A percentile compares a stretch with the other conserved stretches of the same genome.
phyloP scores from a whole-genome alignment of 2,329 filamentous ascomycete species.

The Pestalotiopsis sp. region DNA sequence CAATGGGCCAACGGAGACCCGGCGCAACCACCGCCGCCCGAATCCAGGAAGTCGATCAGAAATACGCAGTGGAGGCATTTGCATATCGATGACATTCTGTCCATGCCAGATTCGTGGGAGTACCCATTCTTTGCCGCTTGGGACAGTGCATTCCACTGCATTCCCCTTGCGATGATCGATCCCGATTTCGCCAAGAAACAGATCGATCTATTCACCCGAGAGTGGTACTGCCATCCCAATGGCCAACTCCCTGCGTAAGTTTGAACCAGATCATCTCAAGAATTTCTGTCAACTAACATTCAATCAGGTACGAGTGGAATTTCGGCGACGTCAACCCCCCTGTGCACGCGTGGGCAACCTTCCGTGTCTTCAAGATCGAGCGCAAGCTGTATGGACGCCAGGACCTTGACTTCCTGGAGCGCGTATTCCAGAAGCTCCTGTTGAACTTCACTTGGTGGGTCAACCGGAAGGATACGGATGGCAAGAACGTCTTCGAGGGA shows the following conservation, averaged over 20 bases:
- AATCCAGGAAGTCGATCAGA: constrained; percentile 76
- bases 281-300: constrained; percentile 19
- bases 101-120: constrained; percentile 98
- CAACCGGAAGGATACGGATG: constrained; percentile 90
- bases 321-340: constrained; percentile 97
- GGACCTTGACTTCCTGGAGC: constrained; percentile 92
- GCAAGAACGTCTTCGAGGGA: constrained; percentile 97
- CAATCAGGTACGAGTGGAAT: constrained; percentile 80
- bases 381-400: constrained; percentile 95
- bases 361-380: constrained; percentile 97
- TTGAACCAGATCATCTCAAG: neutral
- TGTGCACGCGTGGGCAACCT: constrained; percentile 94
- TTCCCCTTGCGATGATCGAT: constrained; percentile 94
- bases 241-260: constrained; percentile 86
- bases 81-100: constrained; percentile 91
- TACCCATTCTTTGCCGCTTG: constrained; percentile 98
- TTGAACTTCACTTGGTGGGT: constrained; percentile 99
- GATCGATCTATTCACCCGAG: constrained; percentile 90
- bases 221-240: constrained; percentile 99
- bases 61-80: constrained; percentile 94
- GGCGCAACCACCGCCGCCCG: constrained; percentile 81
- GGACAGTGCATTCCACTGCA: constrained; percentile 97
- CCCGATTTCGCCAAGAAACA: constrained; percentile 98
- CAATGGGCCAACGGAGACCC: constrained; percentile 97
- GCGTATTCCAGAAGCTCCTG: constrained; percentile 93